phyloP scores from a whole-genome alignment of 495 filamentous ascomycete genomes.

The Lasiosphaeria hispida region DNA sequence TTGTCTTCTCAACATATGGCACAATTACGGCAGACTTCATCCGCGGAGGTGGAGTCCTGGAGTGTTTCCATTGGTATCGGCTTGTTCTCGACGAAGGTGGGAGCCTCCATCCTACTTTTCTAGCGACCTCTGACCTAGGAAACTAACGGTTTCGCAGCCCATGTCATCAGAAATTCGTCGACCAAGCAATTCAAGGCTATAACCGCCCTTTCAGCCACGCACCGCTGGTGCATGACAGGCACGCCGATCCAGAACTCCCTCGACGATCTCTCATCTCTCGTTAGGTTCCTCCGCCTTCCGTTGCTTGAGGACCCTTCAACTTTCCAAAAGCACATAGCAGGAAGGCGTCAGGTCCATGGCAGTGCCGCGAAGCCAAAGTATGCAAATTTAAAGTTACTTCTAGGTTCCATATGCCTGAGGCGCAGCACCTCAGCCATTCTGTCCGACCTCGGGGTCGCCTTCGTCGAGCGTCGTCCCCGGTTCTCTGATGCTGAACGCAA shows the following conservation, averaged over 20 bases:
- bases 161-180: constrained; percentile 12
- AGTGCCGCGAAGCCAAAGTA: constrained; percentile 14
- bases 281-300: constrained; percentile 9
- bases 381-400: constrained; percentile 21
- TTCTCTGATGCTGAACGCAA: constrained; percentile 27
- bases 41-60: neutral
- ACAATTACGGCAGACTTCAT: constrained; percentile 5
- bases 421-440: constrained; percentile 25
- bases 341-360: neutral
- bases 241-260: constrained; percentile 15
- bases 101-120: neutral
- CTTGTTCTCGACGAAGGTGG: constrained; percentile 19
- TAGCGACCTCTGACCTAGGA: neutral
- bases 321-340: constrained; percentile 7
- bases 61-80: constrained; percentile 14
- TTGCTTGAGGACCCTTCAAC: constrained; percentile 24
- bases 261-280: constrained; percentile 12
- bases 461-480: constrained; percentile 14
- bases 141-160: constrained; percentile 8
- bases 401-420: constrained; percentile 24
- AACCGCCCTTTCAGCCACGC: constrained; percentile 23
- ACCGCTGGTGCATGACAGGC: constrained; percentile 19
- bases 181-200: constrained; percentile 16
- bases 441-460: constrained; percentile 20
- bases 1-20: constrained; percentile 12